phyloP scores from a whole-genome alignment of 2,329 filamentous ascomycete species.

The Calycina herbarum region DNA sequence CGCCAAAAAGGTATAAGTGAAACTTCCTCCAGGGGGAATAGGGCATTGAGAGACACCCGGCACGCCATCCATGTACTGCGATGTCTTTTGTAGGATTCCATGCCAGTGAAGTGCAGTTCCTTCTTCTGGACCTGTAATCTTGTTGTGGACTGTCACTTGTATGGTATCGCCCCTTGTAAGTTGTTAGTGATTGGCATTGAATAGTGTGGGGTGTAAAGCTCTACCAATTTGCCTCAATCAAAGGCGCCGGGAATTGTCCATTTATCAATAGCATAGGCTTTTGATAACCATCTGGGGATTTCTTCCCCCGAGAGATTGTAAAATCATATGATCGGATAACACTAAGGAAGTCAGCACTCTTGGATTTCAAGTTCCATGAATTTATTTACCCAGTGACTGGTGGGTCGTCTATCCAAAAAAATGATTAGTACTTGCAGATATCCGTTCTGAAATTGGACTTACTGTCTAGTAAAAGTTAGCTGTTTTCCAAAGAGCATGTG shows the following conservation, averaged over 20 bases:
- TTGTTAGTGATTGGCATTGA: not conserved
- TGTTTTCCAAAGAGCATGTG: not conserved
- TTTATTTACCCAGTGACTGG: slow-evolving; percentile 19
- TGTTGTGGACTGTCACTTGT: slow-evolving; percentile 69
- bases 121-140: slow-evolving; percentile 48
- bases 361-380: not conserved
- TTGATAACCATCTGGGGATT: slow-evolving; percentile 42
- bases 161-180: slow-evolving; percentile 41
- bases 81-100: slow-evolving; percentile 48
- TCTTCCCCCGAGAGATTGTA: slow-evolving; percentile 31
- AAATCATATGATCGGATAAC: slow-evolving; percentile 40
- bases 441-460: not conserved
- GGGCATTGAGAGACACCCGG: slow-evolving; percentile 62
- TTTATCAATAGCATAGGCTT: slow-evolving; percentile 34
- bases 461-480: slow-evolving; percentile 14
- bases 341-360: slow-evolving; percentile 24
- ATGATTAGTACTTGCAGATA: not conserved
- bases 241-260: slow-evolving; percentile 37
- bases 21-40: slow-evolving; percentile 48
- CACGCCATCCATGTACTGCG: slow-evolving; percentile 44
- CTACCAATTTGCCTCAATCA: slow-evolving; percentile 39
- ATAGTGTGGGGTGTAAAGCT: too few relatives aligned
- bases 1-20: slow-evolving; percentile 34
- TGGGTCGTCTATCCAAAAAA: slow-evolving; percentile 6
- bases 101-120: slow-evolving; percentile 45